Percentiles rank a stretch among this genome's conserved stretches.
Conservation (phyloP, 306 rosid species). For the Bauhinia variegata region DNA sequence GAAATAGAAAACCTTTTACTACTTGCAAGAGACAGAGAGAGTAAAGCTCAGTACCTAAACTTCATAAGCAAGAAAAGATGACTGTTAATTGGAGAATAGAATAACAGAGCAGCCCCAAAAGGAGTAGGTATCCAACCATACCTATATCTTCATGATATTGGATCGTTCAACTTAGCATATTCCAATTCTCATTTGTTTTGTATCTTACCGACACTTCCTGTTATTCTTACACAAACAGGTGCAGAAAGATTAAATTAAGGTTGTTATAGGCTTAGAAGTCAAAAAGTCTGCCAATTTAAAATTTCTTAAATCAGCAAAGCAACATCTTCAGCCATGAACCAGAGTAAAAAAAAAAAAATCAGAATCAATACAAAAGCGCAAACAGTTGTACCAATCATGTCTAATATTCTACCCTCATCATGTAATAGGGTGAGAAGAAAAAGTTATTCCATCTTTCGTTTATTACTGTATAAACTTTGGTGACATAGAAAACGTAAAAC, state of each 20-base stretch:
- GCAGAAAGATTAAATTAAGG: too few relatives aligned
- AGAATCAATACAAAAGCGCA: background rate
- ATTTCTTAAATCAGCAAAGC: too few relatives aligned
- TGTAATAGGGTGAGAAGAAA: background rate
- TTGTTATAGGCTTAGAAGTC: background rate
- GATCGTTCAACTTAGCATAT: conserved; percentile 33
- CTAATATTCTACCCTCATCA: background rate
- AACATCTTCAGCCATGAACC: background rate
- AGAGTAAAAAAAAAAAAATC: conserved; percentile 15
- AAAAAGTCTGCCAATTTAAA: too few relatives aligned
- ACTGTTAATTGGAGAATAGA: background rate
- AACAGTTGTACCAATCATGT: background rate
- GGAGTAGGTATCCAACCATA: conserved; percentile 47
- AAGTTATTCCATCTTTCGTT: conserved; percentile 12
- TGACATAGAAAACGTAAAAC: background rate
- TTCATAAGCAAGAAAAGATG: conserved; percentile 12
- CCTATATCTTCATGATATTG: conserved; percentile 31
- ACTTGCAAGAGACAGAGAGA: too few relatives aligned
- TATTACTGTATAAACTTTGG: background rate
- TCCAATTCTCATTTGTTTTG: conserved; percentile 11
- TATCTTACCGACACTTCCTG: background rate
- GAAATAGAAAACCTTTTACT: background rate
- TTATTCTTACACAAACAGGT: background rate
- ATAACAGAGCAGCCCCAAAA: conserved; percentile 1
- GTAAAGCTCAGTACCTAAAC: conserved; percentile 13